phyloP scores from a whole-genome alignment of 768 basidiomycete species.

The Boletus sensibilis region DNA sequence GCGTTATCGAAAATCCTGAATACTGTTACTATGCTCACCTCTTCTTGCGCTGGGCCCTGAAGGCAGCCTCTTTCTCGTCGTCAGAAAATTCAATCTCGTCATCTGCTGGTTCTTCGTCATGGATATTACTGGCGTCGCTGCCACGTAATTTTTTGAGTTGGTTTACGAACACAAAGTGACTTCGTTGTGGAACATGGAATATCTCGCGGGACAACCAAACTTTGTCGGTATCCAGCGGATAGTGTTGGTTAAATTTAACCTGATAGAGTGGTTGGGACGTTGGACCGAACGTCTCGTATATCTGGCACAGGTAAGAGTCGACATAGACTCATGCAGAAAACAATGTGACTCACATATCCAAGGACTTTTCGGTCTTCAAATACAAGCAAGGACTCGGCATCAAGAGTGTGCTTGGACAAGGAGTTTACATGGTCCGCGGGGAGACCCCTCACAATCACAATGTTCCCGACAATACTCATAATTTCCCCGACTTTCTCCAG shows the following conservation, averaged over 20 bases:
- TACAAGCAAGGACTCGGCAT: slow-evolving; percentile 87
- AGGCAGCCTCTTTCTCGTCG: slow-evolving; percentile 84
- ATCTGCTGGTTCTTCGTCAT: slow-evolving; percentile 91
- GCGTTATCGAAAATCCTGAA: not conserved
- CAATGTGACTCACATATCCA: slow-evolving; percentile 67
- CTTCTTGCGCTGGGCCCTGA: slow-evolving; percentile 58
- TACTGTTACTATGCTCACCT: slow-evolving; percentile 42
- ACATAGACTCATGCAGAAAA: slow-evolving; percentile 10
- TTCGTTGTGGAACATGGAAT: slow-evolving; percentile 79
- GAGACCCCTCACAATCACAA: slow-evolving; percentile 71
- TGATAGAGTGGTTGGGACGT: slow-evolving; percentile 89
- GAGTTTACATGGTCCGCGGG: slow-evolving; percentile 42
- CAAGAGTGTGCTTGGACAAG: slow-evolving; percentile 65
- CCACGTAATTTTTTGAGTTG: slow-evolving; percentile 73
- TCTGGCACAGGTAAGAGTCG: slow-evolving; percentile 40
- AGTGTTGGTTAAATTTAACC: slow-evolving; percentile 70
- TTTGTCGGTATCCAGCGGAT: slow-evolving; percentile 58
- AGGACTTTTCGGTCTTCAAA: slow-evolving; percentile 88
- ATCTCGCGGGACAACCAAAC: slow-evolving; percentile 60
- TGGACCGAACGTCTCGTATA: slow-evolving; percentile 96
- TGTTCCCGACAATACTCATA: slow-evolving; percentile 67
- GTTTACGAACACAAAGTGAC: slow-evolving; percentile 80
- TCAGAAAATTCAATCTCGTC: slow-evolving; percentile 94
- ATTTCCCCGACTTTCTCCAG: slow-evolving; percentile 80
- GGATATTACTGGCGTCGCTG: slow-evolving; percentile 91